These are phyloP conservation scores for Mayamaea pseudoterrestris DNA, from an alignment of 108 stramenopile species.

Conservation along the genomic window DNA sequence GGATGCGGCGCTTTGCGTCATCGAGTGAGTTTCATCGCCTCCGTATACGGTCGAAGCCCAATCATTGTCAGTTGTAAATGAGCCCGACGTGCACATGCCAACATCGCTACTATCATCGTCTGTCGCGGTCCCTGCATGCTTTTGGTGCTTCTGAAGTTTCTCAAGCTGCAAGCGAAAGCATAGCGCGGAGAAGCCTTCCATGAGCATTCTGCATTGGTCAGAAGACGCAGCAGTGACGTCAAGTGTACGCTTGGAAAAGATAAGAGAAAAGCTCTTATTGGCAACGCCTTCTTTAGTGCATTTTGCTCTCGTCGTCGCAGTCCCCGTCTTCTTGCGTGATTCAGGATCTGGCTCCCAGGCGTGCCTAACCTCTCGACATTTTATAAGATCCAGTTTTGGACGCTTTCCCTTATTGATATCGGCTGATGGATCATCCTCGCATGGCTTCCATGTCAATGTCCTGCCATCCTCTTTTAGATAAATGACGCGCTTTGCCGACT, in stretches of 20 bases:
- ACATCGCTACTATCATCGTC: neutral
- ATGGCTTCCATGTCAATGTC: conserved; percentile 46
- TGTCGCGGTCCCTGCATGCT: neutral
- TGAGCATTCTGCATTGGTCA: conserved; percentile 52
- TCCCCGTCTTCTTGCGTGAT: conserved; percentile 45
- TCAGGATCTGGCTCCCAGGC: conserved; percentile 50
- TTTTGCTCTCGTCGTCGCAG: conserved; percentile 36
- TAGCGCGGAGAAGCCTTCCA: conserved; percentile 52
- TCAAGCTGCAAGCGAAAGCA: conserved; percentile 52
- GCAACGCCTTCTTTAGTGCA: conserved; percentile 42
- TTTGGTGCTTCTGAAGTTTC: conserved; percentile 8
- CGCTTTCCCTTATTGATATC: conserved; percentile 32
- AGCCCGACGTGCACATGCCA: too few species aligned
- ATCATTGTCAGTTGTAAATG: conserved; percentile 3
- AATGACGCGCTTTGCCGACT: conserved; percentile 32
- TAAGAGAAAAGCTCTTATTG: conserved; percentile 37
- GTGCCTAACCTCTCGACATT: conserved; percentile 44
- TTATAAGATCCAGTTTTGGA: conserved; percentile 42
- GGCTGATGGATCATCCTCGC: too few species aligned
- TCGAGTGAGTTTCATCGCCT: too few species aligned
- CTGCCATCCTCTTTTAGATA: conserved; percentile 46
- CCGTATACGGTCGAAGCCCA: conserved; percentile 7
- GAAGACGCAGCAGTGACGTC: conserved; percentile 48
- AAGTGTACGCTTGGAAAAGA: conserved; percentile 45
- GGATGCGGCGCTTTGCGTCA: too few species aligned